A percentile compares a stretch with the other conserved stretches of the same genome.
phyloP scores from a whole-genome alignment of 805 yeast genomes.

The Candida krabiensis region DNA sequence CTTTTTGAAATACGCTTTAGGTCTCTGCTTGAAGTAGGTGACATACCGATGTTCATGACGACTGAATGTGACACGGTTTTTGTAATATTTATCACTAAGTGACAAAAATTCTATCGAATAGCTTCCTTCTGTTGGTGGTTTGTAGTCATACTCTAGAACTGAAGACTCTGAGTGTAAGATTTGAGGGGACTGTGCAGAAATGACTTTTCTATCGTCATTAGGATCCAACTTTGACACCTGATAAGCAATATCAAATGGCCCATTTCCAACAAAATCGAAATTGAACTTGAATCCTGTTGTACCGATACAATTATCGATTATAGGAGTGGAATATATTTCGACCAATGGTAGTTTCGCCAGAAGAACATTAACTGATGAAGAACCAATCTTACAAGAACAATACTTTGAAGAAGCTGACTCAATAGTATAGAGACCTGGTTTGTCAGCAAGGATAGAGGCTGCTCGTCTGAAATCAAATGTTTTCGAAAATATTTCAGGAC shows the following conservation, averaged over 20 bases:
- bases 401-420: conserved; percentile 52
- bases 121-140: conserved; percentile 79
- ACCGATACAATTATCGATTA: conserved; percentile 88
- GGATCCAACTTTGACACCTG: conserved; percentile 54
- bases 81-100: conserved; percentile 64
- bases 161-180: conserved; percentile 33
- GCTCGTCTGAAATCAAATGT: conserved; percentile 29
- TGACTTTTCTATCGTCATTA: conserved; percentile 27
- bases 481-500: conserved; percentile 19
- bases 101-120: conserved; percentile 71
- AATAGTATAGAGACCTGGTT: conserved; percentile 69
- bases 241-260: conserved; percentile 75
- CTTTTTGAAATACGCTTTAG: conserved; percentile 47
- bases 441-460: conserved; percentile 38
- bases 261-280: conserved; percentile 74
- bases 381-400: conserved; percentile 72
- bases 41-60: conserved; percentile 52
- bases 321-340: conserved; percentile 51
- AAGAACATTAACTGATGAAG: conserved; percentile 48
- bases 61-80: conserved; percentile 29
- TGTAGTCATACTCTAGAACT: conserved; percentile 53
- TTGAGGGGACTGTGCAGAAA: conserved; percentile 27
- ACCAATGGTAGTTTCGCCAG: conserved; percentile 42
- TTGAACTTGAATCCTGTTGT: conserved; percentile 74
- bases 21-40: conserved; percentile 71